These are phyloP conservation scores for Phellopilus nigrolimitatus DNA, from an alignment of 1,284 basidiomycete species.

Conservation along the genomic window DNA sequence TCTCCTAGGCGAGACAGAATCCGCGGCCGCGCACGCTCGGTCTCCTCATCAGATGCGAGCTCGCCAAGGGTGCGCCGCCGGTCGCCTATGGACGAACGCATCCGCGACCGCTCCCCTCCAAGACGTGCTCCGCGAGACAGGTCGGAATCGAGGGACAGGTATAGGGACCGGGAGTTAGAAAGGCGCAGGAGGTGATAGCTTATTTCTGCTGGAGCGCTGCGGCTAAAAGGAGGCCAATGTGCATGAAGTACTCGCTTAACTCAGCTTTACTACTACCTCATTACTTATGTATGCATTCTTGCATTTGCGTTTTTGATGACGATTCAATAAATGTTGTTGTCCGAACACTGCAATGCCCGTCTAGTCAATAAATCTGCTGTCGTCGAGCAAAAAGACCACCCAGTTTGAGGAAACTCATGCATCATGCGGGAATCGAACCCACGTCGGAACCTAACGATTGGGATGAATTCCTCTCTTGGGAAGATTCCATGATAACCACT, in stretches of 20 bases:
- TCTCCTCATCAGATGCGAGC: background rate
- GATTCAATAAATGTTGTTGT: background rate
- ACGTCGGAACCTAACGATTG: constrained; percentile 4
- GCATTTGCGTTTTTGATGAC: too few species aligned
- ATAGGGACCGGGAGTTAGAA: constrained; percentile 3
- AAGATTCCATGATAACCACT: constrained; percentile 16
- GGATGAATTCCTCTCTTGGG: background rate
- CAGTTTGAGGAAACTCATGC: too few species aligned
- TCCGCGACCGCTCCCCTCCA: background rate
- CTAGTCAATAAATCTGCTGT: too few species aligned
- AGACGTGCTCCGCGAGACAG: background rate
- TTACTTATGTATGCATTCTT: too few species aligned
- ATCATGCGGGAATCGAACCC: constrained; percentile 11
- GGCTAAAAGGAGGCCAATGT: too few species aligned
- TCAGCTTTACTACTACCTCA: too few species aligned
- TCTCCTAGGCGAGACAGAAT: background rate
- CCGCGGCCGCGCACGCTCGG: background rate
- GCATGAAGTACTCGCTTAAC: too few species aligned
- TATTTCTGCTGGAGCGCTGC: too few species aligned
- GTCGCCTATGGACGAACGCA: background rate
- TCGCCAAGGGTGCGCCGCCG: constrained; percentile 2
- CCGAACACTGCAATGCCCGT: too few species aligned
- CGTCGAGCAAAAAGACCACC: too few species aligned
- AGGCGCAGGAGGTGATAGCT: background rate
- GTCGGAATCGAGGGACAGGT: background rate